phyloP scores from a whole-genome alignment of 257 asterid species.

The Salvia hispanica region DNA sequence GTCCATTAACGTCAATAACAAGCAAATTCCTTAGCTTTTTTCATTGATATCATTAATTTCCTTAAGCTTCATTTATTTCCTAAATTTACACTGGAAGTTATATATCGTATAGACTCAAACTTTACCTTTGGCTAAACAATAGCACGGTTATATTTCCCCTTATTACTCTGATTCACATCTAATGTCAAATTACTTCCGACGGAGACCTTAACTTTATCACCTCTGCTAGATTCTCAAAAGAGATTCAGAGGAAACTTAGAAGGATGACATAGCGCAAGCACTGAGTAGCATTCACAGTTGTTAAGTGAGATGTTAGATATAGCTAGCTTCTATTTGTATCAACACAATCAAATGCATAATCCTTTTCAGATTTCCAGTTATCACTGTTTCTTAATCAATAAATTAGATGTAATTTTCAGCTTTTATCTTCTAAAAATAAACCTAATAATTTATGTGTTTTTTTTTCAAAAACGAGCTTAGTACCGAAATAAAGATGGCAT shows the following conservation, averaged over 20 bases:
- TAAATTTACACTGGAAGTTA: not conserved
- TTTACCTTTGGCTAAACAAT: slow-evolving; percentile 10
- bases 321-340: slow-evolving; percentile 12
- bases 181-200: slow-evolving; percentile 2
- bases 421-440: not conserved
- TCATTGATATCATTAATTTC: slow-evolving; percentile 1
- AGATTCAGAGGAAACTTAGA: not conserved
- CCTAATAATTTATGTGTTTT: not conserved
- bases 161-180: slow-evolving; percentile 1
- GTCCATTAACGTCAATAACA: not conserved
- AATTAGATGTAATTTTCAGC: slow-evolving; percentile 1
- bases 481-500: too few relatives aligned
- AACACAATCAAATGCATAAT: slow-evolving; percentile 19
- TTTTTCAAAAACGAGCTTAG: not conserved
- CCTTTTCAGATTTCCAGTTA: not conserved
- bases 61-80: not conserved
- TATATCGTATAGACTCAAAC: not conserved
- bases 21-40: not conserved
- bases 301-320: slow-evolving; percentile 18
- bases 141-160: not conserved
- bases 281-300: not conserved
- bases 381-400: not conserved
- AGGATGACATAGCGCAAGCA: not conserved
- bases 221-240: not conserved
- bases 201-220: not conserved